A percentile compares a stretch with the other conserved stretches of the same genome.
These are phyloP conservation scores for Leucocoprinus sp. DNA, from an alignment of 768 basidiomycete species.

Conservation along the genomic window DNA sequence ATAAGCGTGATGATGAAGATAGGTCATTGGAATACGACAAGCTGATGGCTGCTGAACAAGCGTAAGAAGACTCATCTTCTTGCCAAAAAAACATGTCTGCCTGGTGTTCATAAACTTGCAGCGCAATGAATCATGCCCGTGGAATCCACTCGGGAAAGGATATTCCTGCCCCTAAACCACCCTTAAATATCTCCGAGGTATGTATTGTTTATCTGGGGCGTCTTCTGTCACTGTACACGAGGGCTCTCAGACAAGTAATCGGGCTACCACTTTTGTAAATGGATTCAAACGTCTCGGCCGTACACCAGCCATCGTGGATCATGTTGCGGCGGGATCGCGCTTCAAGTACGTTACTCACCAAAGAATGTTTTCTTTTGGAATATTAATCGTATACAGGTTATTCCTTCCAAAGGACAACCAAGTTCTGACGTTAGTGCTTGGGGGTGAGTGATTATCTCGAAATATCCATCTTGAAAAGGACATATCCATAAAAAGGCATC, in stretches of 20 bases:
- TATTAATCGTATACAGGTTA: conserved; percentile 37
- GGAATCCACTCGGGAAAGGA: conserved; percentile 96
- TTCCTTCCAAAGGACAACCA: conserved; percentile 88
- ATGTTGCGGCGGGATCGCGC: conserved; percentile 87
- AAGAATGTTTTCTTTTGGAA: not conserved
- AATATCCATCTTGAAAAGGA: not conserved
- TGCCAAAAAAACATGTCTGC: not conserved
- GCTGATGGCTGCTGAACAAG: conserved; percentile 89
- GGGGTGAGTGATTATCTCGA: conserved; percentile 37
- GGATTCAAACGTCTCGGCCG: conserved; percentile 86
- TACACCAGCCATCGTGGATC: conserved; percentile 83
- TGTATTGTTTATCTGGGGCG: not conserved
- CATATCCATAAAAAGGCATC: conserved; percentile 63
- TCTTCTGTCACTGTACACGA: conserved; percentile 2
- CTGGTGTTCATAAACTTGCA: conserved; percentile 20
- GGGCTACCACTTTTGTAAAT: conserved; percentile 83
- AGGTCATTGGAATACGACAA: conserved; percentile 95
- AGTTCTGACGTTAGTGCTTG: conserved; percentile 85
- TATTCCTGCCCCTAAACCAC: conserved; percentile 63
- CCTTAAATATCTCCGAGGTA: conserved; percentile 91
- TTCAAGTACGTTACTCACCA: conserved; percentile 61
- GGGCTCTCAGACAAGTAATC: conserved; percentile 43
- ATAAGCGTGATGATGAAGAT: conserved; percentile 92
- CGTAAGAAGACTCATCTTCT: conserved; percentile 38
- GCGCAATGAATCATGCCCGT: conserved; percentile 67